A percentile compares a stretch with the other conserved stretches of the same genome.
Evolutionary conservation across 371 early-diverging fungal genomes (phyloP).

Genomic region (Mortierella sp.): DNA sequence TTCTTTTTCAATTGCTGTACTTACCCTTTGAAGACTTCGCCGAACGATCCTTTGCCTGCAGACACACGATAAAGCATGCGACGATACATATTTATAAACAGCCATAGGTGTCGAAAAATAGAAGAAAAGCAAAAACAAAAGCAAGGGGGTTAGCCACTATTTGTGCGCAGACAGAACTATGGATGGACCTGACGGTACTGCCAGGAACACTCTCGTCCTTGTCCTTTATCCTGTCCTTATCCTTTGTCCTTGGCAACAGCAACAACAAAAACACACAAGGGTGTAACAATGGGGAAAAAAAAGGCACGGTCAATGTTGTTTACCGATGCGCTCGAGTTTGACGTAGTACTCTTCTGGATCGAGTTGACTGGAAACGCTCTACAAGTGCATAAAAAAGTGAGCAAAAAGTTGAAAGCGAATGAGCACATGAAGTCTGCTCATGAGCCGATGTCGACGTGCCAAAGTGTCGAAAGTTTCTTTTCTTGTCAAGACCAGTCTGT

Average conservation of each 20-base stretch:
- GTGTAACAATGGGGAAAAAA: conserved; percentile 22
- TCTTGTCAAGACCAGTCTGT: background rate
- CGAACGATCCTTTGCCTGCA: conserved; percentile 91
- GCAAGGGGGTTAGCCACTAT: conserved; percentile 2
- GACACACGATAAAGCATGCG: background rate
- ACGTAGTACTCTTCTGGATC: conserved; percentile 58
- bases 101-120: background rate
- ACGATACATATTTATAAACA: background rate
- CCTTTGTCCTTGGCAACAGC: background rate
- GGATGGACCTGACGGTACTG: background rate
- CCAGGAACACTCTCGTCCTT: background rate
- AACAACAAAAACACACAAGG: background rate
- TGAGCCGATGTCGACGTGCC: background rate
- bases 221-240: background rate
- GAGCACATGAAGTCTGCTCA: background rate
- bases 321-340: conserved; percentile 55
- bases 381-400: background rate
- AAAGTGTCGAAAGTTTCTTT: background rate
- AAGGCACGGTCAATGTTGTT: background rate
- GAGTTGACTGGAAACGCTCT: conserved; percentile 48
- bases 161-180: background rate
- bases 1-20: background rate
- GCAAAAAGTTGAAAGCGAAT: background rate
- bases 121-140: background rate
- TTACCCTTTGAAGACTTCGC: conserved; percentile 94